Percentiles rank a stretch among this genome's conserved stretches.
Conservation (phyloP, 495 filamentous ascomycete genomes). For the Penicillium steckii region DNA sequence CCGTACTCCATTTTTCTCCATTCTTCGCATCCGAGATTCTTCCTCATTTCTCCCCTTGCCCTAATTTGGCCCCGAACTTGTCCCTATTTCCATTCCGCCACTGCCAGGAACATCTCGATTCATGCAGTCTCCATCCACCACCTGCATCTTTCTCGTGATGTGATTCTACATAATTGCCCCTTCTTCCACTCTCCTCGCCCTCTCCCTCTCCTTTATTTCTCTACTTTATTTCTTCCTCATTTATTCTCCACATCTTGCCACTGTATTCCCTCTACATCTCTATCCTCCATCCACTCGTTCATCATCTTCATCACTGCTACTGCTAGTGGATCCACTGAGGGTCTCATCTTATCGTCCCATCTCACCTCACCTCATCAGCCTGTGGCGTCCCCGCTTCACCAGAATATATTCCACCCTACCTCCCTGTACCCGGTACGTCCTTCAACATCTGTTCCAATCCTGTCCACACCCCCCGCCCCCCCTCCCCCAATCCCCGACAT, state of each 20-base stretch:
- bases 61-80: background rate
- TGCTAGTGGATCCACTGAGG: no score
- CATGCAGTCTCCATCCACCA: conserved; percentile 14
- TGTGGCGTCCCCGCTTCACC: background rate
- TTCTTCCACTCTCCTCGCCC: conserved; percentile 3
- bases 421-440: background rate
- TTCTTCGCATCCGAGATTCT: conserved; percentile 21
- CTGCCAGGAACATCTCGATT: conserved; percentile 21
- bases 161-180: conserved; percentile 24
- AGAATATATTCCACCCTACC: background rate
- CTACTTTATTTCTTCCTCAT: conserved; percentile 8
- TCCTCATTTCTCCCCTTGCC: background rate
- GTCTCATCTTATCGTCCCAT: background rate
- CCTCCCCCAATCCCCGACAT: background rate
- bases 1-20: conserved; percentile 4
- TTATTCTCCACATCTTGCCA: conserved; percentile 2
- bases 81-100: conserved; percentile 16
- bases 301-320: no score
- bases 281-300: background rate
- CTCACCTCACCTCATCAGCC: background rate
- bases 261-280: background rate
- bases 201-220: background rate
- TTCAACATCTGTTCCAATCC: conserved; percentile 17
- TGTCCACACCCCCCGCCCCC: background rate
- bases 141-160: conserved; percentile 14